Evolutionary conservation across 2,329 filamentous ascomycete genomes (phyloP).

Genomic region (Orbilia blumenaviensis): DNA sequence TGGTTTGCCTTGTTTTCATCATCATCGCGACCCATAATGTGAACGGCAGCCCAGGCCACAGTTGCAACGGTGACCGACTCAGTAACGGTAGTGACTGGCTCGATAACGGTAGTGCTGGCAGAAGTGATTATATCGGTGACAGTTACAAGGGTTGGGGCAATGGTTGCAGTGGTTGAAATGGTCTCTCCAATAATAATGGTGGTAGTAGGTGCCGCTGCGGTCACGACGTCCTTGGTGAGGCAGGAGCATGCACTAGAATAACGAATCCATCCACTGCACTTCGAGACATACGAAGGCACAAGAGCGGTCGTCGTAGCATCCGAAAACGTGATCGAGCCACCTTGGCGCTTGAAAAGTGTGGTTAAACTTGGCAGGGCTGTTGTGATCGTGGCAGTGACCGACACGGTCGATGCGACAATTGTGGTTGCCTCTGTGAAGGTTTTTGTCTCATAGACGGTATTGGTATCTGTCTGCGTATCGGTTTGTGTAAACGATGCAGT

Average conservation of each 20-base stretch:
- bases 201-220: background rate
- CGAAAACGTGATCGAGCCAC: background rate
- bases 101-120: background rate
- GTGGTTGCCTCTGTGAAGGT: background rate
- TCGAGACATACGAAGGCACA: background rate
- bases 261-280: background rate
- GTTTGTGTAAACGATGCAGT: background rate
- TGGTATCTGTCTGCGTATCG: background rate
- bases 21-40: background rate
- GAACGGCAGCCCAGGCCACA: background rate
- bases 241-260: constrained; percentile 19
- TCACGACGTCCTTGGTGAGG: background rate
- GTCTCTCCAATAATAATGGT: background rate
- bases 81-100: background rate
- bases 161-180: background rate
- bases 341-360: background rate
- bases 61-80: background rate
- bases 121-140: background rate
- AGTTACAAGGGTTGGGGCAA: background rate
- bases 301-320: background rate
- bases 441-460: background rate
- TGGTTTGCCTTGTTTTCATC: background rate
- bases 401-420: background rate
- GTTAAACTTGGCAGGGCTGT: background rate
- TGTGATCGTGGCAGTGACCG: background rate